Percentiles rank a stretch among this genome's conserved stretches.
phyloP scores from a whole-genome alignment of 371 early-diverging fungal species.

The Polyrhizophydium stewartii region DNA sequence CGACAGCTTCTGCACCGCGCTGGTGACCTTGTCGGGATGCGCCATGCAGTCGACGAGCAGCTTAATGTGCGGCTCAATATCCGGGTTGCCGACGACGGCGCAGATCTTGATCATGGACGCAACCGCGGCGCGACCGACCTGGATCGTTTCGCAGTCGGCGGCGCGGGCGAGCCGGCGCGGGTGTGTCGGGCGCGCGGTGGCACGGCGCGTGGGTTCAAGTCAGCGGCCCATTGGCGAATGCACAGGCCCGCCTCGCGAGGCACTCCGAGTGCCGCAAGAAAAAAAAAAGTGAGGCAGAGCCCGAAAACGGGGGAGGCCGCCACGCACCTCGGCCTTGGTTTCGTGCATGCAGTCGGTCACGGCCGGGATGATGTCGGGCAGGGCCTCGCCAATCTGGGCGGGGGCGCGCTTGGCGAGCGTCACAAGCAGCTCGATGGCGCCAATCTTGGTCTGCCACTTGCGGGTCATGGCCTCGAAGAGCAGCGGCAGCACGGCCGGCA shows the following conservation, averaged over 20 bases:
- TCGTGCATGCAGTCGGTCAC: constrained; percentile 69
- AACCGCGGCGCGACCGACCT: constrained; percentile 46
- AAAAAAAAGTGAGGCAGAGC: too few species aligned
- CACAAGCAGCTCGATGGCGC: constrained; percentile 55
- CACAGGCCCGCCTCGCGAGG: neutral
- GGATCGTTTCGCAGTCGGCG: neutral
- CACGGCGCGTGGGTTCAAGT: too few species aligned
- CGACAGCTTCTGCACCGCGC: constrained; percentile 66
- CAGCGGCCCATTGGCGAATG: too few species aligned
- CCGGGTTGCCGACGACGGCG: constrained; percentile 70
- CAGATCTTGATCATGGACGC: constrained; percentile 64
- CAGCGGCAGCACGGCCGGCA: constrained; percentile 52
- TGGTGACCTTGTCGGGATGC: constrained; percentile 62
- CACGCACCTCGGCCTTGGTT: constrained; percentile 65
- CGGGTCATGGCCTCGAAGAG: constrained; percentile 60
- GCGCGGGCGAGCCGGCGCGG: neutral
- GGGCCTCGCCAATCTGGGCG: constrained; percentile 57
- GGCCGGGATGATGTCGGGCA: constrained; percentile 68
- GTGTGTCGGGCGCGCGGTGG: too few species aligned
- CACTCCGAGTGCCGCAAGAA: too few species aligned
- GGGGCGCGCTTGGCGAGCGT: constrained; percentile 56
- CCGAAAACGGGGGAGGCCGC: neutral
- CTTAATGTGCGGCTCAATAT: constrained; percentile 64
- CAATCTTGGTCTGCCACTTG: constrained; percentile 77
- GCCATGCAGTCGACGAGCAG: constrained; percentile 71